Evolutionary conservation across 768 basidiomycete species (phyloP).

Genomic region (Boletus vinaceobasis): DNA sequence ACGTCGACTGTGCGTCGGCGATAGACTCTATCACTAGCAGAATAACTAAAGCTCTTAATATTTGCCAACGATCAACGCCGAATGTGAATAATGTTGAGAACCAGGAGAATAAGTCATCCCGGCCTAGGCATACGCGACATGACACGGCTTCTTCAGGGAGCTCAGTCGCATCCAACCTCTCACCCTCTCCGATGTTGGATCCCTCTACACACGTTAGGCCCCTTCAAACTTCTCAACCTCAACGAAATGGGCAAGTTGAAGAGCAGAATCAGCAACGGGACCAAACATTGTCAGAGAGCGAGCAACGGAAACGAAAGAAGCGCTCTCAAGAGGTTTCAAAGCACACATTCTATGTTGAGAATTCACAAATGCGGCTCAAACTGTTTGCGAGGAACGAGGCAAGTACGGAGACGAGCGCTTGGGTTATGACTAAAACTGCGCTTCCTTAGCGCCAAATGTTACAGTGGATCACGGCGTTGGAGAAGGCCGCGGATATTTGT

Average conservation of each 20-base stretch:
- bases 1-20: constrained; percentile 37
- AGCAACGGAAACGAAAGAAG: constrained; percentile 47
- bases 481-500: constrained; percentile 72
- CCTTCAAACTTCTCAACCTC: constrained; percentile 28
- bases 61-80: constrained; percentile 21
- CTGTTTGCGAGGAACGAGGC: constrained; percentile 86
- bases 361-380: constrained; percentile 87
- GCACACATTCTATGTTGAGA: constrained; percentile 92
- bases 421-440: constrained; percentile 1
- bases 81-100: constrained; percentile 6
- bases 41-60: constrained; percentile 45
- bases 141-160: constrained; percentile 32
- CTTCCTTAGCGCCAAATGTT: constrained; percentile 80
- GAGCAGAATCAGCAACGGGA: constrained; percentile 20
- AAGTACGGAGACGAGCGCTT: not conserved
- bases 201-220: constrained; percentile 77
- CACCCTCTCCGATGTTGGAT: constrained; percentile 64
- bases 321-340: constrained; percentile 67
- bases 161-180: constrained; percentile 36
- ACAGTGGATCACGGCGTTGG: constrained; percentile 92
- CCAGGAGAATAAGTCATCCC: constrained; percentile 1
- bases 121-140: constrained; percentile 2
- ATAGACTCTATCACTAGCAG: constrained; percentile 48
- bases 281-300: constrained; percentile 25
- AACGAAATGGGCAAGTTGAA: constrained; percentile 9